A percentile compares a stretch with the other conserved stretches of the same genome.
These are phyloP conservation scores for Paxillus ammoniavirescens DNA, from an alignment of 768 basidiomycete genomes.

Conservation along the genomic window DNA sequence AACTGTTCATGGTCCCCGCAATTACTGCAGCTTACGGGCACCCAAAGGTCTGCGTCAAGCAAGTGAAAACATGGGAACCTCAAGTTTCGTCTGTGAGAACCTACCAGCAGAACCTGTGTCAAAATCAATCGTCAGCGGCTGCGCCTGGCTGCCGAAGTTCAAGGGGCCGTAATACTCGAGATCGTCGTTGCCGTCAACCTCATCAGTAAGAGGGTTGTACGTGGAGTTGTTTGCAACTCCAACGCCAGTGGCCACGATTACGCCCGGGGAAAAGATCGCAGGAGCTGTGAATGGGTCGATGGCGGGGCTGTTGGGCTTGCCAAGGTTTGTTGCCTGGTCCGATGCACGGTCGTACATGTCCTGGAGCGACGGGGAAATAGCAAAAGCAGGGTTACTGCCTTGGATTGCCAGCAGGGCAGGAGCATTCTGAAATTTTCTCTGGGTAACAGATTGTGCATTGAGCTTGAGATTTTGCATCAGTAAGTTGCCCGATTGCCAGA, in stretches of 20 bases:
- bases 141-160: constrained; percentile 53
- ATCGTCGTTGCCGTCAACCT: constrained; percentile 38
- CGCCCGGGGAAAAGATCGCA: background rate
- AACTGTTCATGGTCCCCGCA: constrained; percentile 41
- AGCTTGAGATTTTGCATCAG: constrained; percentile 7
- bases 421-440: constrained; percentile 18
- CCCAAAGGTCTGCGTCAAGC: constrained; percentile 56
- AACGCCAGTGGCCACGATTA: background rate
- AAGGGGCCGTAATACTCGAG: constrained; percentile 46
- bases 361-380: constrained; percentile 13
- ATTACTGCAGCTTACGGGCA: constrained; percentile 37
- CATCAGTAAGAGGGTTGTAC: constrained; percentile 36
- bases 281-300: background rate
- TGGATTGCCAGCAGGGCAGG: constrained; percentile 12
- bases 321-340: constrained; percentile 15
- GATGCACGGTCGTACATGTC: constrained; percentile 16
- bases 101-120: constrained; percentile 57
- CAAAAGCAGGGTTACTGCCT: constrained; percentile 3
- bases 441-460: constrained; percentile 8
- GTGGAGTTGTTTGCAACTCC: constrained; percentile 2
- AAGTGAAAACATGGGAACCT: background rate
- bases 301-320: background rate
- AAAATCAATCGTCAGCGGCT: constrained; percentile 54
- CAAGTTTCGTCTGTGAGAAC: background rate
- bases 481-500: background rate